phyloP scores from a whole-genome alignment of 257 asterid genomes.

The Plantago major region DNA sequence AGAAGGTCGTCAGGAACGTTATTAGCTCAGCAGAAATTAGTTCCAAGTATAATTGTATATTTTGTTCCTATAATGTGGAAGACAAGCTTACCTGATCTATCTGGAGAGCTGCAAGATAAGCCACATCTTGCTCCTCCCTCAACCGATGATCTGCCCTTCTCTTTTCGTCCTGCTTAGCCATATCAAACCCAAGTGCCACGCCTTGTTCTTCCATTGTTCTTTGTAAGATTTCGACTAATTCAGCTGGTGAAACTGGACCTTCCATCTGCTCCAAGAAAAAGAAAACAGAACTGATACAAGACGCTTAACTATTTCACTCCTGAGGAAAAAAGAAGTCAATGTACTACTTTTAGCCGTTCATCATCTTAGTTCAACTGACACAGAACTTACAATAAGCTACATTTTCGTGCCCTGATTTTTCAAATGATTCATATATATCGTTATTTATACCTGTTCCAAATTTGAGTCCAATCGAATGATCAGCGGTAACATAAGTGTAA shows the following conservation, averaged over 20 bases:
- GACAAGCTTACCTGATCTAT: slow-evolving; percentile 55
- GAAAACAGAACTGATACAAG: too few relatives aligned
- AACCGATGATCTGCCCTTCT: slow-evolving; percentile 38
- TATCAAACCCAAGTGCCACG: slow-evolving; percentile 48
- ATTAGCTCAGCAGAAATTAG: background rate
- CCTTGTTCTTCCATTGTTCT: slow-evolving; percentile 82
- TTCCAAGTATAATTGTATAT: background rate
- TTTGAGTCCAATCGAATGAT: too few relatives aligned
- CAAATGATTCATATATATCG: too few relatives aligned
- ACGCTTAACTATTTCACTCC: too few relatives aligned
- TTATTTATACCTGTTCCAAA: too few relatives aligned
- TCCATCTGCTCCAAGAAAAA: slow-evolving; percentile 43
- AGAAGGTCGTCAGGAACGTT: slow-evolving; percentile 4
- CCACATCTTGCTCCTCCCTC: slow-evolving; percentile 85
- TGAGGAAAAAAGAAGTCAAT: too few relatives aligned
- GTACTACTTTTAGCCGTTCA: too few relatives aligned
- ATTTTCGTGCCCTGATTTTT: too few relatives aligned
- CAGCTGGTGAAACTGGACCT: slow-evolving; percentile 76
- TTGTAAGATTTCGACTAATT: slow-evolving; percentile 65
- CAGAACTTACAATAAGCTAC: too few relatives aligned
- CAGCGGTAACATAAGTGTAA: too few relatives aligned
- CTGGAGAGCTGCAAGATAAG: slow-evolving; percentile 64
- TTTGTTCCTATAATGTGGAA: background rate
- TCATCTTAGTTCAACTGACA: too few relatives aligned
- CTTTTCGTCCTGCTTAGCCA: slow-evolving; percentile 43